phyloP scores from a whole-genome alignment of 2,329 filamentous ascomycete genomes.

The Arthrobotrys iridis region DNA sequence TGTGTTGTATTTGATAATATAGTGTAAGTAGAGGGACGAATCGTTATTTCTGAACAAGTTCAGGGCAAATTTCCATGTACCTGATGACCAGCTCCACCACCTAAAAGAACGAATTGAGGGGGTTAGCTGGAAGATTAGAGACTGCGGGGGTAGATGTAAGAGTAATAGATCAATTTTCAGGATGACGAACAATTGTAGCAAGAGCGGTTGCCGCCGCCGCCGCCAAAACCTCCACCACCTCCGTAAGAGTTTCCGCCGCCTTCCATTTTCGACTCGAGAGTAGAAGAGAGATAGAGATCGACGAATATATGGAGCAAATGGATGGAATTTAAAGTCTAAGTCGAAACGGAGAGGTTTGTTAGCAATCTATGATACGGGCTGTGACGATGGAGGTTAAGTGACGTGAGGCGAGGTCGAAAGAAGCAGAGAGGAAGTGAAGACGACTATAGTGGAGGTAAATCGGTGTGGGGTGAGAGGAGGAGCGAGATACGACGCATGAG shows the following conservation, averaged over 20 bases:
- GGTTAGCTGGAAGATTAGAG: neutral
- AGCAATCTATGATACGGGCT: neutral
- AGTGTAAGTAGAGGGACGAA: slow-evolving; percentile 68
- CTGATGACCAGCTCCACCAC: slow-evolving; percentile 42
- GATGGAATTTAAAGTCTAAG: neutral
- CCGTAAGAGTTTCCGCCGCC: slow-evolving; percentile 31
- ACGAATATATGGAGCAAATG: neutral
- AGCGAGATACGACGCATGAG: neutral
- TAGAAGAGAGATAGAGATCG: neutral
- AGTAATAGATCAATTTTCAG: no score
- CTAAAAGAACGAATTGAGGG: slow-evolving; percentile 7
- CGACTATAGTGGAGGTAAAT: neutral
- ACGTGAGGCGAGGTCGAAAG: slow-evolving; percentile 45
- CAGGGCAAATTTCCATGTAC: slow-evolving; percentile 32
- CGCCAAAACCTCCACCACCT: neutral
- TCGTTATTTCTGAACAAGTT: neutral
- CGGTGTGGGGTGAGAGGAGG: slow-evolving; percentile 35
- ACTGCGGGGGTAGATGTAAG: neutral
- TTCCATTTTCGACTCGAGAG: slow-evolving; percentile 63
- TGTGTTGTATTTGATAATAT: slow-evolving; percentile 67
- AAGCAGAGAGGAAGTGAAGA: no score
- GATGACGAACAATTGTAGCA: slow-evolving; percentile 68
- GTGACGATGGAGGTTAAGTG: slow-evolving; percentile 1
- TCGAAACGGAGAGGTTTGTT: neutral
- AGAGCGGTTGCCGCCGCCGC: slow-evolving; percentile 61